These are phyloP conservation scores for Monilinia polystroma DNA, from an alignment of 2,329 filamentous ascomycete species.

Conservation along the genomic window DNA sequence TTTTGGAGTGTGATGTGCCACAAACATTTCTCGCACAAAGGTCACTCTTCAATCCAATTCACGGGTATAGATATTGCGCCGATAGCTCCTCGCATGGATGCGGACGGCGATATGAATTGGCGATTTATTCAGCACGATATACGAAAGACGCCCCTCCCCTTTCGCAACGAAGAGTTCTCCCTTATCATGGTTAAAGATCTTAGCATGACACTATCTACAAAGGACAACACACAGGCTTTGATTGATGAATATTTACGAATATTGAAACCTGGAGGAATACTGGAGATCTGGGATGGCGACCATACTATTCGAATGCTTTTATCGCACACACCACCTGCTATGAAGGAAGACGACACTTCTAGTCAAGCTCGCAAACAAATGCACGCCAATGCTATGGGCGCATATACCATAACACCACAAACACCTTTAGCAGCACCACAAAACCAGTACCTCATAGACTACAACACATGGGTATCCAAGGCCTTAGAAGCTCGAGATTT, in stretches of 20 bases:
- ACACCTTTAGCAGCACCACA: slow-evolving; percentile 78
- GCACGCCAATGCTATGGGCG: slow-evolving; percentile 67
- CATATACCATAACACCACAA: slow-evolving; percentile 78
- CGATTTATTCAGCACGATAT: slow-evolving; percentile 86
- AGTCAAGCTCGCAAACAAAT: slow-evolving; percentile 60
- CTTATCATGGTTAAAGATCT: slow-evolving; percentile 86
- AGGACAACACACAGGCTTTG: slow-evolving; percentile 48
- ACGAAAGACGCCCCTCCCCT: slow-evolving; percentile 71
- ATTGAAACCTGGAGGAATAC: slow-evolving; percentile 70
- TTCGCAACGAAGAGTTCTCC: slow-evolving; percentile 78
- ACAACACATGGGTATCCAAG: slow-evolving; percentile 77
- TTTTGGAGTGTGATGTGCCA: slow-evolving; percentile 91
- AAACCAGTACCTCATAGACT: slow-evolving; percentile 79
- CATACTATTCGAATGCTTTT: slow-evolving; percentile 79
- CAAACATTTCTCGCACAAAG: slow-evolving; percentile 69
- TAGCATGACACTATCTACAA: slow-evolving; percentile 62
- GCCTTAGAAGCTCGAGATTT: slow-evolving; percentile 72
- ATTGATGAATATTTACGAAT: slow-evolving; percentile 76
- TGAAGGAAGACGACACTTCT: slow-evolving; percentile 40
- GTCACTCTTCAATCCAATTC: slow-evolving; percentile 70
- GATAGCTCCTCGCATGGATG: slow-evolving; percentile 60
- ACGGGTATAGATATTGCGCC: slow-evolving; percentile 81
- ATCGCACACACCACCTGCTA: slow-evolving; percentile 62
- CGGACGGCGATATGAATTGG: slow-evolving; percentile 77
- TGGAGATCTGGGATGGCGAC: slow-evolving; percentile 91